Conservation (phyloP, 2,329 filamentous ascomycete species). For the Acrocalymma vagum region DNA sequence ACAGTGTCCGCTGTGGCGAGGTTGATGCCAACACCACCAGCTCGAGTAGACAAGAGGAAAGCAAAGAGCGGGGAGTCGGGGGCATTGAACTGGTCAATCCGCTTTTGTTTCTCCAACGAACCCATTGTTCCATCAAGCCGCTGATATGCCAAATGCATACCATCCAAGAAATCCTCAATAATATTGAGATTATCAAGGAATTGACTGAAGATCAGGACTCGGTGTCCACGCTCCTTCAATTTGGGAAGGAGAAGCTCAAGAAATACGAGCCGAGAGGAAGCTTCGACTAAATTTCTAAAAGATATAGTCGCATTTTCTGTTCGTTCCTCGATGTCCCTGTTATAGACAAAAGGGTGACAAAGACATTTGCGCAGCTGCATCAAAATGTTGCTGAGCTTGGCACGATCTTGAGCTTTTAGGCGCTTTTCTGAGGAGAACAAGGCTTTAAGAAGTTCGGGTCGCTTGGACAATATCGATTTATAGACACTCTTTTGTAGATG, state of each 20-base stretch:
- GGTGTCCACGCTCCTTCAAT: slow-evolving; percentile 82
- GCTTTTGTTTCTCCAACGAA: slow-evolving; percentile 88
- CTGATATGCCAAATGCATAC: slow-evolving; percentile 75
- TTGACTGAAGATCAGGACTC: slow-evolving; percentile 95
- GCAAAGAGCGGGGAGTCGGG: slow-evolving; percentile 84
- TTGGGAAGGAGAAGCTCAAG: slow-evolving; percentile 88
- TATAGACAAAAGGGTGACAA: slow-evolving; percentile 97
- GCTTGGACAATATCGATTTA: slow-evolving; percentile 91
- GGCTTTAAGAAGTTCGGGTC: slow-evolving; percentile 84
- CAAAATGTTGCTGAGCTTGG: slow-evolving; percentile 90
- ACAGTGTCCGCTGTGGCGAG: slow-evolving; percentile 96
- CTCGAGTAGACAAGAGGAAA: slow-evolving; percentile 91
- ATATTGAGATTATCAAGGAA: slow-evolving; percentile 89
- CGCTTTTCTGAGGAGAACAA: slow-evolving; percentile 74
- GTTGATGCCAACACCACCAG: slow-evolving; percentile 97
- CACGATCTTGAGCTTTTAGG: slow-evolving; percentile 74
- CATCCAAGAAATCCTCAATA: slow-evolving; percentile 87
- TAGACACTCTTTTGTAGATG: slow-evolving; percentile 92
- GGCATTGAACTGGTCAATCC: slow-evolving; percentile 93
- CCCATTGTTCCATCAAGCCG: slow-evolving; percentile 87
- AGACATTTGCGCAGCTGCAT: slow-evolving; percentile 95
- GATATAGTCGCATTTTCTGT: slow-evolving; percentile 67
- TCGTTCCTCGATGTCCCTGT: slow-evolving; percentile 85
- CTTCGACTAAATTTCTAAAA: slow-evolving; percentile 86
- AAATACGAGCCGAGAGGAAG: slow-evolving; percentile 86